These are phyloP conservation scores for Wickerhamiella sorbophila DNA, from an alignment of 805 yeast genomes.

Conservation along the genomic window DNA sequence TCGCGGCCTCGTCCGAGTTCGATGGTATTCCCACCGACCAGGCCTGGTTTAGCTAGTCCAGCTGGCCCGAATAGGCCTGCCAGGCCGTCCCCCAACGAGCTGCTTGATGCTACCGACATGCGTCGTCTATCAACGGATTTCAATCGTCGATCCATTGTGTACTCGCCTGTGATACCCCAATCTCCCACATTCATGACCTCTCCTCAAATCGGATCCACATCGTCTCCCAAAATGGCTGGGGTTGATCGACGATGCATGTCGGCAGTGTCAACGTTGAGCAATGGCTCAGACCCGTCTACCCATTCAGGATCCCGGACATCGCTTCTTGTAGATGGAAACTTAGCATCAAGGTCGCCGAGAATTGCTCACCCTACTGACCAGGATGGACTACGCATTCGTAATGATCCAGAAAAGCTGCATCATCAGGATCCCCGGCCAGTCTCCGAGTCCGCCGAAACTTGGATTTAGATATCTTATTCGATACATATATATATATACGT, in stretches of 20 bases:
- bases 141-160: background rate
- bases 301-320: background rate
- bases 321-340: background rate
- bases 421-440: too few relatives aligned
- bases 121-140: background rate
- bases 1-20: conserved; percentile 5
- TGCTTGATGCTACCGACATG: background rate
- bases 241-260: background rate
- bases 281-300: background rate
- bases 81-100: conserved; percentile 1
- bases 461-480: too few relatives aligned
- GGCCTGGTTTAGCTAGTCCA: too few relatives aligned
- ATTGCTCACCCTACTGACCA: too few relatives aligned
- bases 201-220: background rate
- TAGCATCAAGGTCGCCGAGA: background rate
- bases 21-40: background rate
- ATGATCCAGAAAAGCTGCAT: too few relatives aligned
- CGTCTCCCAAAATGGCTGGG: background rate
- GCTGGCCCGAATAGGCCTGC: background rate
- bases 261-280: background rate
- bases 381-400: too few relatives aligned
- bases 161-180: background rate
- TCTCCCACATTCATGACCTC: background rate
- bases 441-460: background rate
- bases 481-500: too few relatives aligned